A percentile compares a stretch with the other conserved stretches of the same genome.
These are phyloP conservation scores for Ophiognomonia clavigignenti-juglandacearum DNA, from an alignment of 2,329 filamentous ascomycete genomes.

Conservation along the genomic window DNA sequence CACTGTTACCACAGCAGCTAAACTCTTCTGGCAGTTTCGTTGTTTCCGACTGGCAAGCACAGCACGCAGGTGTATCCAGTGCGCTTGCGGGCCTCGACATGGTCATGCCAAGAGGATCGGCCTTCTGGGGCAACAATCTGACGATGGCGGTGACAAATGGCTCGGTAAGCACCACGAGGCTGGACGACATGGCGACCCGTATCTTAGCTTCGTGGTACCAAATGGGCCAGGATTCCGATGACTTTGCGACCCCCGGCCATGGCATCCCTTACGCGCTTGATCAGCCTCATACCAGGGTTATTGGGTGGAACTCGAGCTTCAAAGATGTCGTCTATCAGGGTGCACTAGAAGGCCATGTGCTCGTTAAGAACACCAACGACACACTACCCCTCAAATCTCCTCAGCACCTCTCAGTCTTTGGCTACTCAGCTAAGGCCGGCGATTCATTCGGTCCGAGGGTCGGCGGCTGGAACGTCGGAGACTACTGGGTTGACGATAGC, in stretches of 20 bases:
- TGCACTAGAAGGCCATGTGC: constrained; percentile 58
- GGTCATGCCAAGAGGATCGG: constrained; percentile 54
- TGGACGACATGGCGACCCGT: constrained; percentile 49
- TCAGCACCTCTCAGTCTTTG: constrained; percentile 51
- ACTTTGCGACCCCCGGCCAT: constrained; percentile 40
- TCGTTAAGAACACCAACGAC: constrained; percentile 56
- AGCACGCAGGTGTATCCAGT: constrained; percentile 58
- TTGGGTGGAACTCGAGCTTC: constrained; percentile 46
- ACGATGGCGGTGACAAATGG: constrained; percentile 55
- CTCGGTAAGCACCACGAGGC: constrained; percentile 46
- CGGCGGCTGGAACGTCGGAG: constrained; percentile 34
- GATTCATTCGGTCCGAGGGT: constrained; percentile 36
- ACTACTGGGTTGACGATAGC: constrained; percentile 19
- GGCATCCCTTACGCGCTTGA: constrained; percentile 47
- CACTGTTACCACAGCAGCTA: neutral
- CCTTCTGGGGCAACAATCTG: constrained; percentile 49
- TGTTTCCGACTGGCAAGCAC: constrained; percentile 65
- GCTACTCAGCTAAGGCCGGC: constrained; percentile 52
- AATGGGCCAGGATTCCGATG: constrained; percentile 42
- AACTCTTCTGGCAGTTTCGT: too few species aligned
- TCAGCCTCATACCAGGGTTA: constrained; percentile 45
- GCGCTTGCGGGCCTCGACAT: constrained; percentile 66
- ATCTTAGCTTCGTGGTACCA: constrained; percentile 52
- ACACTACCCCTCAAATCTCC: constrained; percentile 50
- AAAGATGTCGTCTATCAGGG: constrained; percentile 42